Evolutionary conservation across 306 rosid genomes (phyloP), one percentile per base, ranked within the genome.

Genomic region (Dryas octopetala): DNA sequence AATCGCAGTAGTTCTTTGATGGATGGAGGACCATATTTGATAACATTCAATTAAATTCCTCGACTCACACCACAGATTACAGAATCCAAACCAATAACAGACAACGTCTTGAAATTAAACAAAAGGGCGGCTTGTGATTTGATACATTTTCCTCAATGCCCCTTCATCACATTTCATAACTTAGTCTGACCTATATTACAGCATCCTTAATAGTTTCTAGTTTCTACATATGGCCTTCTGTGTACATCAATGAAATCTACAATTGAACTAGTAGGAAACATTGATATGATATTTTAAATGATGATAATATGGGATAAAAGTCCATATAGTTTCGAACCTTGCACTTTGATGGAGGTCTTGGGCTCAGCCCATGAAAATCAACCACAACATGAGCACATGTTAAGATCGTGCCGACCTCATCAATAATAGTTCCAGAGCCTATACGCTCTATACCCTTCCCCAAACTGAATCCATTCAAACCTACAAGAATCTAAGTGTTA

Each of bases 351-450:
- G 82, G 78, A 82, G 85, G 68, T 80, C 81, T 28, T 28, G 32
- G 32, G 32, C 32, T 75, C 12, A 52, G 9, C 58, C 96, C 96
- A 2, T 85, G 87, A 82, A 85, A 85, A 86, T 84, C 85, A 50
- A 83, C 82, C 75, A 95, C 93, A 76, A 83, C 87, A 85, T 91
- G 98, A 52, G 97, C 98, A 81, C 96, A 89, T 28, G 98, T 95
- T 86, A 95, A 82, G 68, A 91, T 90, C 47, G 97, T 91, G 61
- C 98, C 98, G 75, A 91, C 90, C 83, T 85, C 47, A 72, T 88
- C 66, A 66, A 95, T 92, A 60, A 95, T 91, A 7, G 97, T 95
- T 77, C 98, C 97, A 1, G 98, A 90, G 70, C 97, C n/a, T n/a
- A n/a, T n/a, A n/a, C n/a, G n/a, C n/a, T n/a, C 93, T 66, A 81